Evolutionary conservation across 306 rosid genomes (phyloP), one percentile per base, ranked within the genome.

Genomic region (Fagus sylvatica): DNA sequence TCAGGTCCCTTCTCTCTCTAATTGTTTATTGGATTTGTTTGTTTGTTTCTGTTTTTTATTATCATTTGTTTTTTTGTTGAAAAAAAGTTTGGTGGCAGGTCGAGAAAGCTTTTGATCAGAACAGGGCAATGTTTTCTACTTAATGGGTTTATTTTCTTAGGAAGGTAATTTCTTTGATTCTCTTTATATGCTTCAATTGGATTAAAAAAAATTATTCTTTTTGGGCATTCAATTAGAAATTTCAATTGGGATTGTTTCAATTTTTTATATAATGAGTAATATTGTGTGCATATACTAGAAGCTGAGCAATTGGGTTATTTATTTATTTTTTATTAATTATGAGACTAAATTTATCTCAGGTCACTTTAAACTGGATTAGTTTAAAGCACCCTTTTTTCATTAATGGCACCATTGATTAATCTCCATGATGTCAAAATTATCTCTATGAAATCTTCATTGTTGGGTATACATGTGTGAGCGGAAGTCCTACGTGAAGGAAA

Each of bases 61-160:
- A n/a, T n/a, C n/a, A n/a, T 41, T 43, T 39, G 37, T 0, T 36
- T 40, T 2, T 22, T 41, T 39, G 22, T 34, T 1, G 16, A 28
- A 3, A 42, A 1, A 22, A 28, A 3, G 36, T 78, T 2, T 71
- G 33, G 55, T 57, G 28, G 22, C 80, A 92, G 94, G 89, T 93
- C 97, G 17, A 87, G 75, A 39, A 77, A 61, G 78, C 90, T 91
- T 72, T 36, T 81, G 84, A 79, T 89, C 15, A 91, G 98, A 67
- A 94, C 97, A 0, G 97, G 93, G 48, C 98, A 94, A 78, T 94
- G 97, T 85, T 94, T 94, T 80, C 92, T 94, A 71, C 79, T 94
- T 10, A 94, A 94, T 62, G 98, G 98, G 56, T 90, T 90, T 55
- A 88, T 94, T 49, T 92, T 92, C 89, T 80, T 92, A 74, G 98